A percentile compares a stretch with the other conserved stretches of the same genome.
phyloP scores from a whole-genome alignment of 768 basidiomycete species.

The Nidularia pulvinata region DNA sequence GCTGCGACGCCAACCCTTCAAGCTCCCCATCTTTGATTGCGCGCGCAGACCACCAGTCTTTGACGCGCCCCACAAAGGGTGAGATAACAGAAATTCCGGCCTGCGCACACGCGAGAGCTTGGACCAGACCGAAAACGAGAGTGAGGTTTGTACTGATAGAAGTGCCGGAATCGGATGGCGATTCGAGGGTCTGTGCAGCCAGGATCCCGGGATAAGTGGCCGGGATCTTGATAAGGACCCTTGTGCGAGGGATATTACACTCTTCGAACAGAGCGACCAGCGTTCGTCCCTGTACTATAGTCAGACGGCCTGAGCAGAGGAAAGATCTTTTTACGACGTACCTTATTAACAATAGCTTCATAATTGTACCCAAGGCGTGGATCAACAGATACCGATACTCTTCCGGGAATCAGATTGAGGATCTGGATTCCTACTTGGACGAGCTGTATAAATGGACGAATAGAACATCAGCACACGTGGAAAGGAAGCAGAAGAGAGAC shows the following conservation, averaged over 20 bases:
- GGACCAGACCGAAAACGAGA: conserved; percentile 28
- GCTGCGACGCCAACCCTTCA: conserved; percentile 9
- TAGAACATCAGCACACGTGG: background rate
- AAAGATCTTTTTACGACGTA: background rate
- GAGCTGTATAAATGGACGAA: conserved; percentile 13
- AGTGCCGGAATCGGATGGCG: background rate
- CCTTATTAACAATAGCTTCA: conserved; percentile 21
- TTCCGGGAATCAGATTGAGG: conserved; percentile 25
- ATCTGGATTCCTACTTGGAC: conserved; percentile 28
- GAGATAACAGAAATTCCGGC: conserved; percentile 30
- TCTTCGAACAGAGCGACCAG: conserved; percentile 26
- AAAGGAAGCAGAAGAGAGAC: background rate
- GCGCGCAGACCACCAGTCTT: conserved; percentile 31
- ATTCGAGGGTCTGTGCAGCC: conserved; percentile 25
- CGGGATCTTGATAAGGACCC: conserved; percentile 32
- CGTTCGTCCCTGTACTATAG: conserved; percentile 11
- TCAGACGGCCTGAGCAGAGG: background rate
- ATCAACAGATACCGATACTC: conserved; percentile 32
- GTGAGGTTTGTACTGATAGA: conserved; percentile 33
- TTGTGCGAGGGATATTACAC: conserved; percentile 19
- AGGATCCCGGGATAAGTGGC: conserved; percentile 29
- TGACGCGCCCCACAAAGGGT: conserved; percentile 35
- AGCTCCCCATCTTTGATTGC: conserved; percentile 4
- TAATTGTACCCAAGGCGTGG: conserved; percentile 26
- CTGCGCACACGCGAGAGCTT: conserved; percentile 33